Conservation (phyloP, 2,329 filamentous ascomycete genomes). For the Neonectria ditissima region DNA sequence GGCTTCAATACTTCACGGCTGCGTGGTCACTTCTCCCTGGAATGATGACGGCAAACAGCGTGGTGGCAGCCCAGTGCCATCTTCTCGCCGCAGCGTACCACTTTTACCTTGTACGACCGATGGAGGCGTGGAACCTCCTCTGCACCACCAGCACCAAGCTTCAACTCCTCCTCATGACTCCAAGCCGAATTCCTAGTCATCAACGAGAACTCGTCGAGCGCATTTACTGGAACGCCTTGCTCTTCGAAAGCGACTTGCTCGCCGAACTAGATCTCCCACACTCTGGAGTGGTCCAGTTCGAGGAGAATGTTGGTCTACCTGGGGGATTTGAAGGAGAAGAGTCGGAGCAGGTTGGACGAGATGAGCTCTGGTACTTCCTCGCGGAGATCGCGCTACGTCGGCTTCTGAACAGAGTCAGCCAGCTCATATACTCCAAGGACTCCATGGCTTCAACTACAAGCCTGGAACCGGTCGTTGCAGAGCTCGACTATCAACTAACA, state of each 20-base stretch:
- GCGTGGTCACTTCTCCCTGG: slow-evolving; percentile 83
- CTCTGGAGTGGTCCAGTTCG: slow-evolving; percentile 84
- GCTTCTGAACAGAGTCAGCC: slow-evolving; percentile 81
- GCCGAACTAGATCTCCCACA: slow-evolving; percentile 85
- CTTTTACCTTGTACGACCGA: slow-evolving; percentile 83
- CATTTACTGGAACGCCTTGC: slow-evolving; percentile 85
- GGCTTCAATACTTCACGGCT: slow-evolving; percentile 82
- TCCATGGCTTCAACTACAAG: slow-evolving; percentile 77
- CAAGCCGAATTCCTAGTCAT: slow-evolving; percentile 75
- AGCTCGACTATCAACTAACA: slow-evolving; percentile 83
- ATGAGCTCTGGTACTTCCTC: slow-evolving; percentile 88
- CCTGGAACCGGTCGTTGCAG: slow-evolving; percentile 81
- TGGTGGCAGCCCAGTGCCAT: slow-evolving; percentile 83
- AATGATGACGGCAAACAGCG: slow-evolving; percentile 83
- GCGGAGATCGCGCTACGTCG: slow-evolving; percentile 84
- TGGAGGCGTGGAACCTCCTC: slow-evolving; percentile 85
- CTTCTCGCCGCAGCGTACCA: slow-evolving; percentile 84
- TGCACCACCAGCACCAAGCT: slow-evolving; percentile 85
- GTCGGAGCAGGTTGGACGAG: slow-evolving; percentile 72
- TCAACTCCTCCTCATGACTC: slow-evolving; percentile 80
- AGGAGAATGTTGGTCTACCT: slow-evolving; percentile 82
- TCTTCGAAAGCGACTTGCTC: slow-evolving; percentile 84
- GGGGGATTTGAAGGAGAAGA: slow-evolving; percentile 82
- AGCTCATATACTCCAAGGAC: slow-evolving; percentile 82
- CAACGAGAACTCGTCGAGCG: slow-evolving; percentile 80